Evolutionary conservation across 2,329 filamentous ascomycete species (phyloP).

Genomic region (Calonectria crousiana): DNA sequence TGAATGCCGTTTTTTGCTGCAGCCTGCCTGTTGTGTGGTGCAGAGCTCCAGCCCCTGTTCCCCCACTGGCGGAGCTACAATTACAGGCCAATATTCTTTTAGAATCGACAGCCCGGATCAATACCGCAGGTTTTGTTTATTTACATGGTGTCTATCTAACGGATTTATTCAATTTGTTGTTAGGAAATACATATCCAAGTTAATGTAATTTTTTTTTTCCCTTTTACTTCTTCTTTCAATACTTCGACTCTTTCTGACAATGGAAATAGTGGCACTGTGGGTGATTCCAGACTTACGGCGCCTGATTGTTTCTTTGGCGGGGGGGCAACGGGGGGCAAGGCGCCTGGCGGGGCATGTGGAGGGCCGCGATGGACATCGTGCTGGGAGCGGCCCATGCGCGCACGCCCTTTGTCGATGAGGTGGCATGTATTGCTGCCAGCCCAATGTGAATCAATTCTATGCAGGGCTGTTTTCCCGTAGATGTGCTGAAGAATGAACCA

Average conservation of each 20-base stretch:
- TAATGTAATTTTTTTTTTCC: neutral
- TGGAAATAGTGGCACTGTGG: neutral
- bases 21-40: neutral
- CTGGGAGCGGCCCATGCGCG: neutral
- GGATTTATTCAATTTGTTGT: neutral
- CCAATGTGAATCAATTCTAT: conserved; percentile 4
- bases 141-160: neutral
- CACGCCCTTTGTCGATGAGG: neutral
- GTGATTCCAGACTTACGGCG: neutral
- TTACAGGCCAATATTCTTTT: neutral
- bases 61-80: neutral
- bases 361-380: neutral
- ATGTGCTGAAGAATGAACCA: neutral
- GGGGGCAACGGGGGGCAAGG: neutral
- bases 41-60: conserved; percentile 7
- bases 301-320: neutral
- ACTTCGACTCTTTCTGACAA: neutral
- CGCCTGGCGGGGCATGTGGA: conserved; percentile 4
- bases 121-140: neutral
- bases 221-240: neutral
- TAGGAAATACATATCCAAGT: neutral
- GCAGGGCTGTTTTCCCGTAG: neutral
- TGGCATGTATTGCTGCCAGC: neutral
- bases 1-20: conserved; percentile 6
- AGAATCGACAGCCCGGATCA: neutral